Conservation (phyloP, 2,329 filamentous ascomycete genomes). For the Pseudohalonectria lignicola region DNA sequence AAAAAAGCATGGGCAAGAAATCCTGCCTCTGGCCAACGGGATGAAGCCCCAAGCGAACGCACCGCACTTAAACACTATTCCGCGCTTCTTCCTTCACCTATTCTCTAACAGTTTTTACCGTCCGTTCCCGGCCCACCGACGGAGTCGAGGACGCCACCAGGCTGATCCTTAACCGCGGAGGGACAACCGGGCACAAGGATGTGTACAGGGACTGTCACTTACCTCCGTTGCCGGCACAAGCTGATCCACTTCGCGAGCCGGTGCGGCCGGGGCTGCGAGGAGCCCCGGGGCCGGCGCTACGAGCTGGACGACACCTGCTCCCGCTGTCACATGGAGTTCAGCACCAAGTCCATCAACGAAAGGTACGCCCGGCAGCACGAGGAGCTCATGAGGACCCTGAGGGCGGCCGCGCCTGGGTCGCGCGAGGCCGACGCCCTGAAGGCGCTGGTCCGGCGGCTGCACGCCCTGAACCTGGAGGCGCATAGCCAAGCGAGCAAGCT, state of each 20-base stretch:
- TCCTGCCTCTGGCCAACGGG: not conserved
- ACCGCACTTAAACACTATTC: not conserved
- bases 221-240: not conserved
- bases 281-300: not conserved
- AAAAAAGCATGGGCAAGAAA: too few species aligned
- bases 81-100: too few species aligned
- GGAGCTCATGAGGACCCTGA: not conserved
- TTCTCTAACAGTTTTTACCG: too few species aligned
- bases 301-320: conserved; percentile 2
- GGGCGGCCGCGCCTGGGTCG: not conserved
- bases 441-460: not conserved
- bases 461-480: conserved; percentile 1
- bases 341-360: conserved; percentile 1
- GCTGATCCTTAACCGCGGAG: not conserved
- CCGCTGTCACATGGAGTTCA: not conserved
- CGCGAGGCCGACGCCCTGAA: not conserved
- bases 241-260: conserved; percentile 1
- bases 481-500: too few species aligned
- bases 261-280: not conserved
- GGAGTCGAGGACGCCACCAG: not conserved
- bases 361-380: not conserved
- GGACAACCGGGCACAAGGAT: not conserved
- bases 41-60: not conserved
- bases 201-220: conserved; percentile 1
- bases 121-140: too few species aligned